These are phyloP conservation scores for Talaromyces sp. DNA, from an alignment of 2,329 filamentous ascomycete genomes.

Conservation along the genomic window DNA sequence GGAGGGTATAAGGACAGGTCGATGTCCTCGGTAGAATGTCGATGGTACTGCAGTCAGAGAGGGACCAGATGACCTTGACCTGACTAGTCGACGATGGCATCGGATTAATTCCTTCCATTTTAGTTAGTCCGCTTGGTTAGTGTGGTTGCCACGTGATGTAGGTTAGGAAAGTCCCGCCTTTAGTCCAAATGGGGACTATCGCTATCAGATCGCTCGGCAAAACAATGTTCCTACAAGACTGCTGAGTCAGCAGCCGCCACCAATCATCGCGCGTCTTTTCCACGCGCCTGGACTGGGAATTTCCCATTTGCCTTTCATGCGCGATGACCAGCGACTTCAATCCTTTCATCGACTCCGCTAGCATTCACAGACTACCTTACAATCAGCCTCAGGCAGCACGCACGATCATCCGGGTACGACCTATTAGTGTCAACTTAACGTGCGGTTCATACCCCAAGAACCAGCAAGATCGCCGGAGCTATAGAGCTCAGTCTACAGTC, in stretches of 20 bases:
- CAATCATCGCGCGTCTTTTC: slow-evolving; percentile 37
- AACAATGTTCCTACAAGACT: slow-evolving; percentile 8
- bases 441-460: background rate
- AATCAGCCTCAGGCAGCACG: background rate
- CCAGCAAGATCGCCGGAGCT: background rate
- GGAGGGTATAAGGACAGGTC: background rate
- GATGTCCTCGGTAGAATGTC: background rate
- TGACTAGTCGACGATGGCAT: background rate
- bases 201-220: slow-evolving; percentile 1
- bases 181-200: background rate
- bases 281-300: slow-evolving; percentile 26
- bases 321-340: slow-evolving; percentile 7
- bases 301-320: slow-evolving; percentile 28
- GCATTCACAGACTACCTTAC: background rate
- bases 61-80: slow-evolving; percentile 2
- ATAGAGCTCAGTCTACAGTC: slow-evolving; percentile 10
- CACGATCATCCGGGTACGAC: background rate
- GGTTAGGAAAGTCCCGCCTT: background rate
- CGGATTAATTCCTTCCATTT: background rate
- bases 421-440: background rate
- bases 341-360: slow-evolving; percentile 2
- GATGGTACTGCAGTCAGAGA: background rate
- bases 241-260: slow-evolving; percentile 30
- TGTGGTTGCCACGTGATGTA: slow-evolving; percentile 14
- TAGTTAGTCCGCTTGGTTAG: background rate